Conservation (phyloP, 2,329 filamentous ascomycete genomes). For the Monosporascus sp. region DNA sequence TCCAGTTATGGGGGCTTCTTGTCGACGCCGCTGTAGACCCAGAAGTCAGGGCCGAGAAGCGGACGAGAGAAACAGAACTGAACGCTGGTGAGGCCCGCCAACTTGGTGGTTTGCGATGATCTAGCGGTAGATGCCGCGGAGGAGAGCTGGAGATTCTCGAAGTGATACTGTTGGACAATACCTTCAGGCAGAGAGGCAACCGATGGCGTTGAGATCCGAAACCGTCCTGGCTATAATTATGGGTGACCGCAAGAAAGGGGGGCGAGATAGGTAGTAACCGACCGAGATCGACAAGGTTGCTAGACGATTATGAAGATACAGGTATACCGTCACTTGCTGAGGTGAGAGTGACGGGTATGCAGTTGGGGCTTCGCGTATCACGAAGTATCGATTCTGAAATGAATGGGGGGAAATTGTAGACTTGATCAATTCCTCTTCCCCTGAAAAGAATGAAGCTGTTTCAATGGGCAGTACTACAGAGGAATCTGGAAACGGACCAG, state of each 20-base stretch:
- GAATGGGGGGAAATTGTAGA: background rate
- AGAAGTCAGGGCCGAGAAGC: conserved; percentile 85
- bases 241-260: background rate
- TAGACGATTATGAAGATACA: background rate
- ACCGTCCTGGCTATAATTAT: too few relatives aligned
- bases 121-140: conserved; percentile 23
- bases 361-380: background rate
- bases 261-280: too few relatives aligned
- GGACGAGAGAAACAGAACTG: conserved; percentile 74
- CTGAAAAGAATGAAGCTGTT: background rate
- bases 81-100: conserved; percentile 76
- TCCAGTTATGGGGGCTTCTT: conserved; percentile 95
- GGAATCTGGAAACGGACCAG: background rate
- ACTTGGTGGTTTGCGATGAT: conserved; percentile 64
- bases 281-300: background rate
- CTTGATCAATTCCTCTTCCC: background rate
- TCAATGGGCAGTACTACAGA: background rate
- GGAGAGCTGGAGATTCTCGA: conserved; percentile 15
- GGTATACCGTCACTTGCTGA: too few relatives aligned
- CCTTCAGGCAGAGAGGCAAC: conserved; percentile 2
- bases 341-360: background rate
- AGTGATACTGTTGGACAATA: conserved; percentile 17
- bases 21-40: conserved; percentile 95
- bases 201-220: background rate
- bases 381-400: background rate